Evolutionary conservation across 768 basidiomycete genomes (phyloP).

Genomic region (Rhodotorula graminis): DNA sequence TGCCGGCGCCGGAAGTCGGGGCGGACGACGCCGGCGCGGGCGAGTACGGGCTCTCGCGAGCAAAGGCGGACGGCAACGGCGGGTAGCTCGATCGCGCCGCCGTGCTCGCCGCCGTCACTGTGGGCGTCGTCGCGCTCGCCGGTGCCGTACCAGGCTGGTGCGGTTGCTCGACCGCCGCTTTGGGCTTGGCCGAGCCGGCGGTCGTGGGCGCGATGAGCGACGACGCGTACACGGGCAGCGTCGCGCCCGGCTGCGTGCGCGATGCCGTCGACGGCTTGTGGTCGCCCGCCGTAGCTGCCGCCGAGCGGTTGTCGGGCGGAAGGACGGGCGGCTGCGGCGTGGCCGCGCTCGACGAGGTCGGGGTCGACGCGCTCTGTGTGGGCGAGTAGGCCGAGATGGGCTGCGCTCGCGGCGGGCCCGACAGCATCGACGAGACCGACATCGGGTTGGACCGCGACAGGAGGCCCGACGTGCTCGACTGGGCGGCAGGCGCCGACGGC

Average conservation of each 20-base stretch:
- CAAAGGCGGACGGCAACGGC: constrained; percentile 33
- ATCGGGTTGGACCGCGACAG: constrained; percentile 24
- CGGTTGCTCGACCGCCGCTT: not conserved
- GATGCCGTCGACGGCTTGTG: not conserved
- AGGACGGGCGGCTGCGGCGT: constrained; percentile 27
- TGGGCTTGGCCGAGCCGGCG: not conserved
- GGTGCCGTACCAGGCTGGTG: not conserved
- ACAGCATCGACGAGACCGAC: constrained; percentile 38
- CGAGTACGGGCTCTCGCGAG: constrained; percentile 36
- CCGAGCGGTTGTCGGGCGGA: not conserved
- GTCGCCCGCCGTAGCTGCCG: no score
- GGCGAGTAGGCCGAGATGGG: constrained; percentile 18
- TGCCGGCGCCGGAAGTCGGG: no score
- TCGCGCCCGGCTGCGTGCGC: not conserved
- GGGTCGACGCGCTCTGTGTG: not conserved
- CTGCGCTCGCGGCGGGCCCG: constrained; percentile 17
- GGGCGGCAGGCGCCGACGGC: not conserved
- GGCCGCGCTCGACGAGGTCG: not conserved
- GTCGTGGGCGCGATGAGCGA: not conserved
- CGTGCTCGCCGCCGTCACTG: not conserved
- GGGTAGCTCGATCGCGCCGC: constrained; percentile 20
- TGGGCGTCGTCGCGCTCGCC: not conserved
- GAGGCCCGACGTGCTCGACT: not conserved
- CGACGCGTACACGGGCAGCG: not conserved
- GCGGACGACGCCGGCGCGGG: not conserved